phyloP scores from a whole-genome alignment of 2,329 filamentous ascomycete species.

The Keithomyces neogunnii region DNA sequence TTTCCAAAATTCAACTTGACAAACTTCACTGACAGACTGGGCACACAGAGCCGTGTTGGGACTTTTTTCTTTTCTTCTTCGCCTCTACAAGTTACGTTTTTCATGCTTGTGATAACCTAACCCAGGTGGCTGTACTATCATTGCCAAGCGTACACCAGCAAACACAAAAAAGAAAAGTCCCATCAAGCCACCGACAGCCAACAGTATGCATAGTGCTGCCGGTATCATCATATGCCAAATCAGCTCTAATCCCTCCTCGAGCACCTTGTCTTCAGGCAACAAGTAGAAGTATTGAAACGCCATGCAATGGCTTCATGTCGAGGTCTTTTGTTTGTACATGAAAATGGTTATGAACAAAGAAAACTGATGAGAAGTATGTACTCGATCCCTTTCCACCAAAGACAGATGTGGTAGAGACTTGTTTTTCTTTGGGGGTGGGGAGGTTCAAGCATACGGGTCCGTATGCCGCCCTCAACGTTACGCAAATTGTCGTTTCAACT shows the following conservation, averaged over 20 bases:
- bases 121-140: background rate
- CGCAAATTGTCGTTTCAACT: slow-evolving; percentile 49
- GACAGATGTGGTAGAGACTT: background rate
- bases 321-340: background rate
- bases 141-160: background rate
- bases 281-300: background rate
- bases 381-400: background rate
- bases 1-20: no score
- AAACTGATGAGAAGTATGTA: background rate
- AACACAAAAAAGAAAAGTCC: background rate
- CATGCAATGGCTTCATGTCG: slow-evolving; percentile 1
- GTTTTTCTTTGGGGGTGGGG: no score
- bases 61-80: background rate
- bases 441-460: no score
- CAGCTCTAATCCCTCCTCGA: background rate
- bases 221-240: background rate
- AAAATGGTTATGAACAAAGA: background rate
- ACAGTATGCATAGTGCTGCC: background rate
- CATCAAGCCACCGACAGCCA: background rate
- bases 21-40: no score
- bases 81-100: background rate
- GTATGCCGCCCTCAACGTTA: slow-evolving; percentile 10
- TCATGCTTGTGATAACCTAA: background rate
- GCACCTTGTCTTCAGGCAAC: background rate
- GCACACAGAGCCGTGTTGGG: background rate